phyloP scores from a whole-genome alignment of 2,329 filamentous ascomycete species.

The Fusarium veterinarium region DNA sequence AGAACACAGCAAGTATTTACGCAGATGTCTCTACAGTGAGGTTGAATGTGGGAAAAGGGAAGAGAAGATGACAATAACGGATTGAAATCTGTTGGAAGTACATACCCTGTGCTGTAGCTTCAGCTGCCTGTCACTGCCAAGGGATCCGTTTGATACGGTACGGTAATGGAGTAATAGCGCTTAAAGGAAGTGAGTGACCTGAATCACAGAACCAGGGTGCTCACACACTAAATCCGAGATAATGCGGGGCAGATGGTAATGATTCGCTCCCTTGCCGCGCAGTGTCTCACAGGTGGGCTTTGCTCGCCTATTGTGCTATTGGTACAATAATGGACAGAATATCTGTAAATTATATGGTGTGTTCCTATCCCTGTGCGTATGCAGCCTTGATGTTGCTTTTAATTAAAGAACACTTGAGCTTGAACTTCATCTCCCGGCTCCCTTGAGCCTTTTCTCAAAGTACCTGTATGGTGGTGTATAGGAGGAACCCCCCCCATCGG shows the following conservation, averaged over 20 bases:
- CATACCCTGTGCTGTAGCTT: not conserved
- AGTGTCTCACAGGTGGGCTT: constrained; percentile 4
- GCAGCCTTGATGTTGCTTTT: not conserved
- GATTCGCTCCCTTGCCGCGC: constrained; percentile 18
- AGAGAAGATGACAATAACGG: not conserved
- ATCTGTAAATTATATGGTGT: not conserved
- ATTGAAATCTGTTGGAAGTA: not conserved
- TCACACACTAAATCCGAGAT: not conserved
- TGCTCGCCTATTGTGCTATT: not conserved
- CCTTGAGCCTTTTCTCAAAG: not conserved
- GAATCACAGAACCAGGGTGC: not conserved
- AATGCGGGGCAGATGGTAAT: not conserved
- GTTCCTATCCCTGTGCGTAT: not conserved
- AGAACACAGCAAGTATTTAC: not conserved
- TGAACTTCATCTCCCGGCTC: not conserved
- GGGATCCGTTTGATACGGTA: not conserved
- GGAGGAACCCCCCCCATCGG: not conserved
- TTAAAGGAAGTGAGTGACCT: not conserved
- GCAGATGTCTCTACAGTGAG: not conserved
- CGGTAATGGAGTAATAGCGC: not conserved
- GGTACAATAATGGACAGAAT: not conserved
- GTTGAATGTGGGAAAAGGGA: not conserved
- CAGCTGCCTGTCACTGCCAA: constrained; percentile 1
- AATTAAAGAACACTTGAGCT: not conserved
- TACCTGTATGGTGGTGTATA: not conserved